Percentiles rank a stretch among this genome's conserved stretches.
These are phyloP conservation scores for Erythrobasidium hasegawianum DNA, from an alignment of 1,284 basidiomycete genomes.

Conservation along the genomic window DNA sequence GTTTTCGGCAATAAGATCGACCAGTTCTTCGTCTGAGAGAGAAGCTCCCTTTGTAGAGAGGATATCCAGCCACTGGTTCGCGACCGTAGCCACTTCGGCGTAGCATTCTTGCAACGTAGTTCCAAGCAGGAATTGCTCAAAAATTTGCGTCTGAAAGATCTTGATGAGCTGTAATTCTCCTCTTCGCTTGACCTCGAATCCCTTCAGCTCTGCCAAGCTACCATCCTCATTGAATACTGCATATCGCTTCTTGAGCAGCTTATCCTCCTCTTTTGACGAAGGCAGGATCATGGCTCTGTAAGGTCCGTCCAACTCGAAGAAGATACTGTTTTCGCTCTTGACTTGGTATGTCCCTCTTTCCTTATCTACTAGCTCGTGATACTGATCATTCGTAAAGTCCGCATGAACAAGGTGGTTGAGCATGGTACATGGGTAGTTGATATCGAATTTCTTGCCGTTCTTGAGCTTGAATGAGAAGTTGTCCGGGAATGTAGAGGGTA, in stretches of 20 bases:
- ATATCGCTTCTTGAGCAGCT: slow-evolving; percentile 96
- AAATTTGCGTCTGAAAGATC: slow-evolving; percentile 98
- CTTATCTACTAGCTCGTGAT: slow-evolving; percentile 80
- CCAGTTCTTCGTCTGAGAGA: slow-evolving; percentile 84
- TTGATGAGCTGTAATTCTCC: slow-evolving; percentile 99
- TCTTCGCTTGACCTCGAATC: slow-evolving; percentile 97
- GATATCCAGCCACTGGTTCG: slow-evolving; percentile 96
- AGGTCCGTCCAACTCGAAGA: slow-evolving; percentile 98
- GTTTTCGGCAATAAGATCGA: slow-evolving; percentile 98
- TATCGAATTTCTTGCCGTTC: slow-evolving; percentile 78
- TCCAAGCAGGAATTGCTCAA: slow-evolving; percentile 94
- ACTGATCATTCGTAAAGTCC: slow-evolving; percentile 95
- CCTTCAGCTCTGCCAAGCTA: slow-evolving; percentile 92
- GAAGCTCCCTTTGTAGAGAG: slow-evolving; percentile 80
- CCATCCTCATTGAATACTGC: slow-evolving; percentile 99
- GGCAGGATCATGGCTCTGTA: slow-evolving; percentile 99
- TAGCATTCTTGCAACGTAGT: slow-evolving; percentile 93
- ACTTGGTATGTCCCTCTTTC: slow-evolving; percentile 78
- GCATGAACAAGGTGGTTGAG: slow-evolving; percentile 96
- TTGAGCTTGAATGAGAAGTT: slow-evolving; percentile 92
- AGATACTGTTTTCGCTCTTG: slow-evolving; percentile 98
- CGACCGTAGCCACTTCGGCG: slow-evolving; percentile 84
- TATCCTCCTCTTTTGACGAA: slow-evolving; percentile 99
- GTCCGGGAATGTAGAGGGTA: slow-evolving; percentile 95
- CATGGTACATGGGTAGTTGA: slow-evolving; percentile 99